Evolutionary conservation across 768 basidiomycete species (phyloP).

Genomic region (Neoboletus subvelutipes): DNA sequence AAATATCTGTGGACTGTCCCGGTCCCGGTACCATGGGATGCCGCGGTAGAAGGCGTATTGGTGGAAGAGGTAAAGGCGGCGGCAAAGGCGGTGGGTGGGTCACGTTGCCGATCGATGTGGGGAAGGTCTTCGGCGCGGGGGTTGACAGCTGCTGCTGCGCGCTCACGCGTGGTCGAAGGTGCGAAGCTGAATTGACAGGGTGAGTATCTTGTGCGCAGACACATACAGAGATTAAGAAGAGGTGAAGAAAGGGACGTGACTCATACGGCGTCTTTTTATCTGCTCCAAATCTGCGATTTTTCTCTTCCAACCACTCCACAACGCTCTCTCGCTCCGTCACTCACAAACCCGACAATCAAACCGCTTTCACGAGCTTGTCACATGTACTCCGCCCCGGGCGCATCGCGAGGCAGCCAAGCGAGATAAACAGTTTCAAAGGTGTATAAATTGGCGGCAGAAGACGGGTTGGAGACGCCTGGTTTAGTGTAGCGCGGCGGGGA

Average conservation of each 20-base stretch:
- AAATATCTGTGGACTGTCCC: slow-evolving; percentile 62
- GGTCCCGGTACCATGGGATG: slow-evolving; percentile 18
- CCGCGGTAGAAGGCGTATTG: neutral
- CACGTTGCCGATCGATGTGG: slow-evolving; percentile 84
- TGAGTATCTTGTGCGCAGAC: neutral
- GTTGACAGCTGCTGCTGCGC: slow-evolving; percentile 68
- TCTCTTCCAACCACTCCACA: slow-evolving; percentile 81
- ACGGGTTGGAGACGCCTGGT: slow-evolving; percentile 43
- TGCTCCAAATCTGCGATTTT: slow-evolving; percentile 27
- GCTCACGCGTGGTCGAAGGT: slow-evolving; percentile 68
- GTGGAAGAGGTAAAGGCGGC: slow-evolving; percentile 17
- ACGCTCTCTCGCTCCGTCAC: slow-evolving; percentile 86
- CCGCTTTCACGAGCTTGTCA: slow-evolving; percentile 77
- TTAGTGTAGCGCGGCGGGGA: slow-evolving; percentile 77
- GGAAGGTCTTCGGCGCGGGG: slow-evolving; percentile 79
- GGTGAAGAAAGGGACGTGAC: slow-evolving; percentile 23
- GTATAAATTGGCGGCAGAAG: slow-evolving; percentile 54
- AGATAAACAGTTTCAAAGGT: slow-evolving; percentile 80
- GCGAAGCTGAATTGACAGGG: slow-evolving; percentile 52
- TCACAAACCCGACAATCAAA: slow-evolving; percentile 72
- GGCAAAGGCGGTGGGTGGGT: slow-evolving; percentile 35
- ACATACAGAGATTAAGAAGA: neutral
- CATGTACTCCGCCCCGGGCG: slow-evolving; percentile 83
- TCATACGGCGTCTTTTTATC: slow-evolving; percentile 69
- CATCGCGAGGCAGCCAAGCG: slow-evolving; percentile 77